Conservation (phyloP, 2,329 filamentous ascomycete species). For the Atkinsonella hypoxylon region DNA sequence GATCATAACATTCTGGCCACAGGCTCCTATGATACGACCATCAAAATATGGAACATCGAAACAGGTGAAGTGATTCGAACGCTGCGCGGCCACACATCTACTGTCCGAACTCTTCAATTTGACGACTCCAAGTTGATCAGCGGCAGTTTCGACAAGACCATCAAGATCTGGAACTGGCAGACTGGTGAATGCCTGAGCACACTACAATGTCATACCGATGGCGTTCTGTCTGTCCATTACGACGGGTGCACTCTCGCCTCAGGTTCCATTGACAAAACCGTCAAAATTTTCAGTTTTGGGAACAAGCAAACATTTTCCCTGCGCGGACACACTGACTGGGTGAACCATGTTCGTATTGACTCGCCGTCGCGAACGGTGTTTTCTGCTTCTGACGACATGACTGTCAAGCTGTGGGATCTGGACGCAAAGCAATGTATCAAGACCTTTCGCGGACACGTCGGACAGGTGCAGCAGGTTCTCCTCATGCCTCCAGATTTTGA, state of each 20-base stretch:
- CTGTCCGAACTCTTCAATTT: conserved; percentile 83
- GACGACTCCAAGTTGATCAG: conserved; percentile 86
- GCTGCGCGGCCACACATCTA: conserved; percentile 66
- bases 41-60: conserved; percentile 93
- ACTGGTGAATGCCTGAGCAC: conserved; percentile 80
- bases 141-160: conserved; percentile 73
- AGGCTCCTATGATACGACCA: conserved; percentile 87
- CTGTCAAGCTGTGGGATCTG: conserved; percentile 84
- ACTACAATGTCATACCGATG: conserved; percentile 64
- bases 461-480: conserved; percentile 86
- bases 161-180: conserved; percentile 95
- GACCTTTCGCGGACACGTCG: conserved; percentile 78
- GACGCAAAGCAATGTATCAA: conserved; percentile 69
- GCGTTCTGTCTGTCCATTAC: conserved; percentile 81
- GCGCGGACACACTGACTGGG: conserved; percentile 83
- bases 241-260: conserved; percentile 75
- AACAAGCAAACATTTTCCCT: conserved; percentile 71
- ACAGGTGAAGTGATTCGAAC: conserved; percentile 80
- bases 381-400: conserved; percentile 88
- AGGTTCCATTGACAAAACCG: conserved; percentile 77
- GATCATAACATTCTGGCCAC: conserved; percentile 87
- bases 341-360: conserved; percentile 90
- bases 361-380: conserved; percentile 71
- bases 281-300: conserved; percentile 88
- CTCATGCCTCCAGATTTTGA: conserved; percentile 81